Base-by-base conservation (phyloP, 108 stramenopile species). In the Nitzschia sp. region DNA sequence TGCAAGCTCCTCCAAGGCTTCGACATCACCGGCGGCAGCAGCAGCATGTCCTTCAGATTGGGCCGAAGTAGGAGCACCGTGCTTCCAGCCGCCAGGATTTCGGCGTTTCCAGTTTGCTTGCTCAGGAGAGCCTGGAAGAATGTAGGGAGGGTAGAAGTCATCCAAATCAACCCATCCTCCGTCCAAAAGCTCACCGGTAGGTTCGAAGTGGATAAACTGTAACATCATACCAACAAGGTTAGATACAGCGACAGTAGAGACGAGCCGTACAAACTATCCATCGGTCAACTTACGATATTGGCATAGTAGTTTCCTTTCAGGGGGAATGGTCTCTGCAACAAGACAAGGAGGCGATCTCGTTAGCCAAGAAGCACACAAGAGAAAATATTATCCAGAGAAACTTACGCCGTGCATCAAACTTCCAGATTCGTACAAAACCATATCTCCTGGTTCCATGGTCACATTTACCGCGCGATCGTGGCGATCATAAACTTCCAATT, bases 401-500 rank as follows among this genome's bases (percentile, higher is more conserved):
- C 67, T 42, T 54, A 67, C 67, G 52, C 97, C 97, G 71, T 98
- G 97, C 43, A 96, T 65, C 42, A 95, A 78, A 22, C 92, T 88
- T 65, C 89, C 87, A 67, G 78, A 80, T 73, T 98, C 97, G 60
- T 96, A 96, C 38, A 95, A 67, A 7, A 96, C 81, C 86, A 96
- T 80, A 62, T 97, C 96, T 17, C 96, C 92, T 24, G 90, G 90
- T 41, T 70, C 61, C 75, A 81, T 81, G 6, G 95, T 95, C 20
- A 97, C 79, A 71, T 96, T 95, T 68, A 80, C 72, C 5, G 93
- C 94, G 29, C 70, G 75, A 7, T 94, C 97, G 65, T 91, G 86
- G 63, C 93, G 95, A 52, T 78, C 92, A 72, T 83, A 88, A 0
- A 97, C 91, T 81, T 95, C 94, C 70, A 97, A 63, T 0, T 89